phyloP scores from a whole-genome alignment of 495 filamentous ascomycete species.

The Cetradonia linearis region DNA sequence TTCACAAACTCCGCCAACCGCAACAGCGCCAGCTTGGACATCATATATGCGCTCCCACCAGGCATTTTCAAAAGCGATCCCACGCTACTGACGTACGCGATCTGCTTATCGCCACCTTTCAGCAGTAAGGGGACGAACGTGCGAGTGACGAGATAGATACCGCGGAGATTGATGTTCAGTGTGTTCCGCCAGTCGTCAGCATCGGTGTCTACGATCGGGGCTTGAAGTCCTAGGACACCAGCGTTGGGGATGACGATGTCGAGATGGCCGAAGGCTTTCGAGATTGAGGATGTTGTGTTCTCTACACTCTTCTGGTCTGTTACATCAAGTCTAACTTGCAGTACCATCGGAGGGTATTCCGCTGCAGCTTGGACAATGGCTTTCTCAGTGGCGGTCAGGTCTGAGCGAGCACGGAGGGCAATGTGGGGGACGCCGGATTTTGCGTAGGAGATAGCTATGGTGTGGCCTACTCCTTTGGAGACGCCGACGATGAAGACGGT shows the following conservation, averaged over 20 bases:
- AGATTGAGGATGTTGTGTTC: constrained; percentile 32
- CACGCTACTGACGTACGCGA: constrained; percentile 31
- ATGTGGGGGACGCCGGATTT: constrained; percentile 34
- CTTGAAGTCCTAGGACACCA: constrained; percentile 25
- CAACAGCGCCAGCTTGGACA: constrained; percentile 33
- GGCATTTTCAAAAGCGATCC: constrained; percentile 25
- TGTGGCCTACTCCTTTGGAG: constrained; percentile 41
- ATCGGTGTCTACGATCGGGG: constrained; percentile 25
- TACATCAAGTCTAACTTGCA: constrained; percentile 36
- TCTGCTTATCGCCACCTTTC: constrained; percentile 28
- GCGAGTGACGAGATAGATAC: constrained; percentile 33
- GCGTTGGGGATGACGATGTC: constrained; percentile 46
- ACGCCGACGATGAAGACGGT: constrained; percentile 41
- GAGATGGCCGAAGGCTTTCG: constrained; percentile 34
- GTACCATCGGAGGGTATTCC: constrained; percentile 27
- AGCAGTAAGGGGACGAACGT: constrained; percentile 38
- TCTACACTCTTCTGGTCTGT: constrained; percentile 33
- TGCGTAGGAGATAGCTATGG: constrained; percentile 40
- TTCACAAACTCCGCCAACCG: constrained; percentile 37
- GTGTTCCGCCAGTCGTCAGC: constrained; percentile 35
- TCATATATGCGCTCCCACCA: constrained; percentile 32
- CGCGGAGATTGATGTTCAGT: constrained; percentile 37
- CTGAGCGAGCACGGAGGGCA: constrained; percentile 35
- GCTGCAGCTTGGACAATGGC: constrained; percentile 32
- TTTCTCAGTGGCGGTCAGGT: constrained; percentile 29